Base-by-base conservation (phyloP, 352 stramenopile species). In the Phytophthora pluvialis region DNA sequence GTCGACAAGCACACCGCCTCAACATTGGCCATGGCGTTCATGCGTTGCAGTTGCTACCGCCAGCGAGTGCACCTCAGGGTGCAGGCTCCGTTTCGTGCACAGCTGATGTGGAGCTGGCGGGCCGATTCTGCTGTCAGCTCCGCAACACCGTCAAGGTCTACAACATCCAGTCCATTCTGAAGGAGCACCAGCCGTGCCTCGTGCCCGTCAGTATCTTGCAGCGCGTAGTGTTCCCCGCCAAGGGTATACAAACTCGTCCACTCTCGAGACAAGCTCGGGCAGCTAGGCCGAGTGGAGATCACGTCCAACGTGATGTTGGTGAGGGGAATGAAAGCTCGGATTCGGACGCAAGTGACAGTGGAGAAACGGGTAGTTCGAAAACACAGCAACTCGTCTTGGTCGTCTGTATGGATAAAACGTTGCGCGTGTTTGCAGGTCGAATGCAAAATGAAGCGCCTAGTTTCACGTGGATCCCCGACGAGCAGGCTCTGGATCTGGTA, bases 381-480 rank as follows among this genome's bases (percentile, higher is more conserved):
- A 38, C 33, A 8, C 65, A 67, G 21, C 84, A 90, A 28, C 72
- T 81, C 59, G 73, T 93, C 28, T 40, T 90, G 9, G 78, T 81
- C 0, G 83, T 81, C 1, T 85, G 77, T 15, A 83, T 77, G 46
- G 84, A 93, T 68, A 87, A 85, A 60, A 90, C 80, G 15, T 73
- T 93, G 43, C 81, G 79, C 0, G 55, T 93, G 16, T 93, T 85
- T 51, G 53, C 75, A 8, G 79, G 81, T 16, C 77, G 69, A 1
- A 61, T 64, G 3, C 70, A 73, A 5, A 84, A 86, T 40, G 78
- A 88, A 56, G 71, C 75, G 8, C 84, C 84, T 26, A 79, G 64
- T 28, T 89, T 88, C 52, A 89, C 82, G 54, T 93, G 81, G 80
- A 90, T 88, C 45, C 84, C 84, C 0, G 81, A 91, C 36, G 81